A percentile compares a stretch with the other conserved stretches of the same genome.
Conservation (phyloP, 1,284 basidiomycete genomes). For the Ustilago hordei region DNA sequence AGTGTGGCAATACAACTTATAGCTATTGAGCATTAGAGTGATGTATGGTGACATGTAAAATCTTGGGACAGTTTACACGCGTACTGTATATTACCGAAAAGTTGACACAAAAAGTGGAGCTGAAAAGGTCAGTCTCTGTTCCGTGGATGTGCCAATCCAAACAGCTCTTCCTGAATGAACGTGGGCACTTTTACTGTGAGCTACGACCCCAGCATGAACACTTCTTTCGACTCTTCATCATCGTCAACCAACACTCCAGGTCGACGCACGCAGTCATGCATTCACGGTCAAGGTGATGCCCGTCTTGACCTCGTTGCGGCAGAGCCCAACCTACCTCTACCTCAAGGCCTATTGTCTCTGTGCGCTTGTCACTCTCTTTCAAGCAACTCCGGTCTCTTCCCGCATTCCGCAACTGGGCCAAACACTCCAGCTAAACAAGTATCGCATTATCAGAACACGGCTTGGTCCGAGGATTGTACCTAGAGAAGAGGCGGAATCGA, state of each 20-base stretch:
- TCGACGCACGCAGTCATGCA: constrained; percentile 10
- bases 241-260: not conserved
- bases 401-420: constrained; percentile 49
- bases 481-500: constrained; percentile 19
- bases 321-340: constrained; percentile 64
- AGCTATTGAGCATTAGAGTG: too few relatives aligned
- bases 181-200: constrained; percentile 6
- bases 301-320: constrained; percentile 50
- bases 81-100: constrained; percentile 1
- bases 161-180: constrained; percentile 13
- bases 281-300: constrained; percentile 41
- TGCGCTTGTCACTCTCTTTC: constrained; percentile 63
- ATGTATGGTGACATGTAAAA: too few relatives aligned
- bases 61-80: too few relatives aligned
- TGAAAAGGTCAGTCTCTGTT: not conserved
- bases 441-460: constrained; percentile 32
- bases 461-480: constrained; percentile 40
- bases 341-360: constrained; percentile 64
- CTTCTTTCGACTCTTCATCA: not conserved
- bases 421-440: constrained; percentile 36
- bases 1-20: too few relatives aligned
- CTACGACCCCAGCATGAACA: not conserved
- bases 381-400: constrained; percentile 60
- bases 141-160: constrained; percentile 7
- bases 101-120: constrained; percentile 12